Base-by-base conservation (phyloP, 1,139 yeast genomes). In the Ogataea hybrid region DNA sequence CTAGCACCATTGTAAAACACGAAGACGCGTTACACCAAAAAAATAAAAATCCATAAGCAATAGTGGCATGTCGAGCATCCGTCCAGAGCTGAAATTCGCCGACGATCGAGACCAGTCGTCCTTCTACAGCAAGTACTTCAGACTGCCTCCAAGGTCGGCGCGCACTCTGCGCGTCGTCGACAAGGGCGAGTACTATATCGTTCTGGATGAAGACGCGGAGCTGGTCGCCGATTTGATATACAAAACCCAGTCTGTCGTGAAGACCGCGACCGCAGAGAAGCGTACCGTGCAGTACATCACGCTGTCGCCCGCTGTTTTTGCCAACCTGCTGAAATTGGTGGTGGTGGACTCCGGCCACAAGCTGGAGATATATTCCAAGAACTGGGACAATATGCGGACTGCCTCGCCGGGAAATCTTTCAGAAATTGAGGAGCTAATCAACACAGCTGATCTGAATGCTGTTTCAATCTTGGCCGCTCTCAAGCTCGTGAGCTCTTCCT, bases 371-470 rank as follows among this genome's bases (percentile, higher is more conserved):
- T 90, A 83, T 58, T 78, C 69, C 48, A 71, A 70, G 47, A 65
- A 63, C 39, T 88, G 95, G 82, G 70, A 68, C 35, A 58, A 84
- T 40, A 48, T 74, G 23, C 74, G 75, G 47, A 67, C 74, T 38
- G 97, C 95, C 1, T 84, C 96, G 1, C 97, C 97, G 0, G 98
- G 98, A 4, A 90, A 92, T 61, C 69, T 89, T 39, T 87, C 83
- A 43, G 86, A 80, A 37, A 79, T 92, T 36, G 96, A 87, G 49
- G 88, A 83, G 27, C 67, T 87, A 63, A 71, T 86, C 50, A 64
- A 76, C 52, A 70, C 77, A 22, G 76, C 84, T 1, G 73, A 67
- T 7, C 54, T 73, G 23, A 50, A 46, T 18, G 66, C 77, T 20
- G 69, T 79, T 11, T 87, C 96, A 0, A 79, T 88, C 16, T 79